phyloP scores from a whole-genome alignment of 768 basidiomycete species.

The Naematelia aurantialba region DNA sequence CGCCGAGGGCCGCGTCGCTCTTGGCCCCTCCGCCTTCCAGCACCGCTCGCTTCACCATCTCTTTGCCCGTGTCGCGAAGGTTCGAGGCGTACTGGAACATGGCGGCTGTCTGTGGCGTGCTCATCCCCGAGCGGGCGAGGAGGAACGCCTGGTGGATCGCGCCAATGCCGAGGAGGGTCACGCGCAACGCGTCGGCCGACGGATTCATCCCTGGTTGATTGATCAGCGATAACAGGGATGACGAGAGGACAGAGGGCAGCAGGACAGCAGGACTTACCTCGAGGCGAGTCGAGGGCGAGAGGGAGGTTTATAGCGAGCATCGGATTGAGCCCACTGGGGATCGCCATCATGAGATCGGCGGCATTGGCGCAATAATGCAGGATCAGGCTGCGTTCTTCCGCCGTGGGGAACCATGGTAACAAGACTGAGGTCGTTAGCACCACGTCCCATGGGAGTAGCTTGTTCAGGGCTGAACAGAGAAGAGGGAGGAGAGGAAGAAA shows the following conservation, averaged over 20 bases:
- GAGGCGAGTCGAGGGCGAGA: slow-evolving; percentile 52
- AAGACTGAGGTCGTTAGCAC: slow-evolving; percentile 30
- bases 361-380: slow-evolving; percentile 54
- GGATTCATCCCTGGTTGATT: slow-evolving; percentile 43
- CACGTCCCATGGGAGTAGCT: neutral
- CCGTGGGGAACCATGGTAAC: slow-evolving; percentile 49
- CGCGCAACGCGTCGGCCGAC: slow-evolving; percentile 53
- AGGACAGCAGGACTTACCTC: slow-evolving; percentile 21
- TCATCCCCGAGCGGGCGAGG: slow-evolving; percentile 47
- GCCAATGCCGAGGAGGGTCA: slow-evolving; percentile 52
- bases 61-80: slow-evolving; percentile 51
- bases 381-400: slow-evolving; percentile 46
- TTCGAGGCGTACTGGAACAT: slow-evolving; percentile 51
- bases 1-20: slow-evolving; percentile 40
- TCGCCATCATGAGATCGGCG: slow-evolving; percentile 56
- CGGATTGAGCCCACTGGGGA: slow-evolving; percentile 53
- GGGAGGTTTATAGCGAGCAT: slow-evolving; percentile 54
- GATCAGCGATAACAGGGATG: neutral
- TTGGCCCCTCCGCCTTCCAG: slow-evolving; percentile 40
- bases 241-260: neutral
- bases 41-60: slow-evolving; percentile 49
- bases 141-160: slow-evolving; percentile 55
- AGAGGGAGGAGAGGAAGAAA: neutral
- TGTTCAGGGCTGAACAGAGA: neutral
- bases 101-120: slow-evolving; percentile 33